Conservation (phyloP, 2,329 filamentous ascomycete genomes). For the Zymoseptoria pseudotritici region DNA sequence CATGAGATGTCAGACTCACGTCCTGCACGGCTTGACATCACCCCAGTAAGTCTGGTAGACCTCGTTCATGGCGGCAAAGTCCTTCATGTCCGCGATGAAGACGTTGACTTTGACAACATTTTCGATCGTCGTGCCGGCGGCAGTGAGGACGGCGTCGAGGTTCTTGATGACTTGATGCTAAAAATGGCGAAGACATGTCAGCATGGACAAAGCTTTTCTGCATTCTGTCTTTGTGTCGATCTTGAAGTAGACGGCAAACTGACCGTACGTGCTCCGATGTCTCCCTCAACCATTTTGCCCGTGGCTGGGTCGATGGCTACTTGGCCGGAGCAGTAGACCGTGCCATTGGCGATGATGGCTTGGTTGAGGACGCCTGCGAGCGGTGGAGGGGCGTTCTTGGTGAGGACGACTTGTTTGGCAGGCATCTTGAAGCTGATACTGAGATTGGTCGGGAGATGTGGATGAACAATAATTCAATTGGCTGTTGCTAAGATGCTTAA, state of each 20-base stretch:
- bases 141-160: slow-evolving; percentile 52
- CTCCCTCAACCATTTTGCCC: slow-evolving; percentile 48
- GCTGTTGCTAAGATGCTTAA: neutral
- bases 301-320: slow-evolving; percentile 53
- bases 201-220: neutral
- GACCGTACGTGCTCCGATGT: slow-evolving; percentile 49
- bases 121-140: slow-evolving; percentile 50
- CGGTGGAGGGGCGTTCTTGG: slow-evolving; percentile 22
- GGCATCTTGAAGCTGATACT: slow-evolving; percentile 9
- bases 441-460: neutral
- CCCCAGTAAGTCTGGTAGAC: slow-evolving; percentile 38
- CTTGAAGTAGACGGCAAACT: slow-evolving; percentile 8
- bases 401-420: slow-evolving; percentile 21
- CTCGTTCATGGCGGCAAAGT: slow-evolving; percentile 55
- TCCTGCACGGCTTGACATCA: slow-evolving; percentile 28
- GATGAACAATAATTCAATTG: neutral
- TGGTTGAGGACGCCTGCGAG: slow-evolving; percentile 26
- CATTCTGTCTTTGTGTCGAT: neutral
- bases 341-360: slow-evolving; percentile 45
- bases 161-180: slow-evolving; percentile 53
- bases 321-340: slow-evolving; percentile 64
- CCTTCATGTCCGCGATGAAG: slow-evolving; percentile 57
- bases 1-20: slow-evolving; percentile 14
- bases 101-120: slow-evolving; percentile 62
- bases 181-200: neutral